Evolutionary conservation across 1,139 yeast species (phyloP).

Genomic region (Saccharomyces uvarum): DNA sequence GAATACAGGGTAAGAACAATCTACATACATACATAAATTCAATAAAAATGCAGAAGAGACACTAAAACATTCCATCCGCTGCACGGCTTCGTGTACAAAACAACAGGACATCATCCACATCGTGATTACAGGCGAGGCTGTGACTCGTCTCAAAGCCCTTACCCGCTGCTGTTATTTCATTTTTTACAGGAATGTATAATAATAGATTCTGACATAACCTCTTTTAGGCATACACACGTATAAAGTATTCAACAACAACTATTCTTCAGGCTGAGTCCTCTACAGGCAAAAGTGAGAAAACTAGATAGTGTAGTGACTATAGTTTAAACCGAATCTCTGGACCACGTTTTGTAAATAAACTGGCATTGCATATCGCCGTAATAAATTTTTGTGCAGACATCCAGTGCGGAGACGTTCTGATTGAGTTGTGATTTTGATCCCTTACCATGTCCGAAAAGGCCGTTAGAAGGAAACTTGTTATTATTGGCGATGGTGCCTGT

Average conservation of each 20-base stretch:
- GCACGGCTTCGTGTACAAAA: not conserved
- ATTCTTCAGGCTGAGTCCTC: not conserved
- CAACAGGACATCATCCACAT: not conserved
- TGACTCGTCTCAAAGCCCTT: not conserved
- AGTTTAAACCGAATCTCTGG: not conserved
- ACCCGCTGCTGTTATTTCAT: not conserved
- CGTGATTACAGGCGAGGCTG: not conserved
- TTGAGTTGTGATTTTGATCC: not conserved
- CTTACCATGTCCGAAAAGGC: constrained; percentile 29
- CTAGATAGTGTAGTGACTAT: not conserved
- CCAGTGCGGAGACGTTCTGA: not conserved
- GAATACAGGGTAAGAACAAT: not conserved
- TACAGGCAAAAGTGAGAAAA: not conserved
- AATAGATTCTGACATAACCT: not conserved
- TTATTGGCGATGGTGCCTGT: constrained; percentile 94
- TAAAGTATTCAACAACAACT: not conserved
- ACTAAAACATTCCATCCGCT: not conserved
- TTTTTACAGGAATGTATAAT: not conserved
- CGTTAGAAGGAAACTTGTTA: constrained; percentile 70
- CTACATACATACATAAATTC: not conserved
- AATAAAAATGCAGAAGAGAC: not conserved
- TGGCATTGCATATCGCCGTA: not conserved
- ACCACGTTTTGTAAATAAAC: not conserved
- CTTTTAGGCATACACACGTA: not conserved
- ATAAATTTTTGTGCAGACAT: not conserved